phyloP scores from a whole-genome alignment of 1,139 yeast species.

The Suzukiozyma palmioleophila region DNA sequence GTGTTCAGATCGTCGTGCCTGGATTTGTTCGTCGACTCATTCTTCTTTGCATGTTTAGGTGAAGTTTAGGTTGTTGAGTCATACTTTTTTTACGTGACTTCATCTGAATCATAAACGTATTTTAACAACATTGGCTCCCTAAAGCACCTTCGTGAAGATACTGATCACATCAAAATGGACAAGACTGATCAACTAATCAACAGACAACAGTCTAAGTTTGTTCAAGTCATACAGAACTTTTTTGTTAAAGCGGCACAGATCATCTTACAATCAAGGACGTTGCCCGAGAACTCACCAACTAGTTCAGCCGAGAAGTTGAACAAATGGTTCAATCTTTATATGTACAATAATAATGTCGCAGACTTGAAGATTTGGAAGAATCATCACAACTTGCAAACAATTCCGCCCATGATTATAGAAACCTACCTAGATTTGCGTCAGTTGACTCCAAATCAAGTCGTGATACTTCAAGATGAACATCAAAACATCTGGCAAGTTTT shows the following conservation, averaged over 20 bases:
- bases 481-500: slow-evolving; percentile 40
- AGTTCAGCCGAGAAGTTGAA: slow-evolving; percentile 19
- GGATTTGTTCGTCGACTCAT: no score
- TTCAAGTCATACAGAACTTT: slow-evolving; percentile 58
- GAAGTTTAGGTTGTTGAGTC: no score
- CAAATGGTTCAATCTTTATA: slow-evolving; percentile 69
- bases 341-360: slow-evolving; percentile 26
- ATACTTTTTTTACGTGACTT: no score
- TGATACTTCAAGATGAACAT: slow-evolving; percentile 51
- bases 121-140: no score
- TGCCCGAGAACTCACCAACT: slow-evolving; percentile 9
- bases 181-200: slow-evolving; percentile 18
- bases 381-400: slow-evolving; percentile 29
- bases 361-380: slow-evolving; percentile 61
- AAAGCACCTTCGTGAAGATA: no score
- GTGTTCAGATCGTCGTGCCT: no score
- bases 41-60: no score
- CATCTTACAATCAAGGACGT: slow-evolving; percentile 19
- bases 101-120: no score
- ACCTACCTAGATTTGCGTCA: slow-evolving; percentile 71
- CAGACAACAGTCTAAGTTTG: slow-evolving; percentile 31
- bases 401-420: slow-evolving; percentile 84
- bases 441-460: slow-evolving; percentile 55
- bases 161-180: slow-evolving; percentile 5
- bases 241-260: slow-evolving; percentile 69